Evolutionary conservation across 2,329 filamentous ascomycete genomes (phyloP).

Genomic region (Hysterium pulicare): DNA sequence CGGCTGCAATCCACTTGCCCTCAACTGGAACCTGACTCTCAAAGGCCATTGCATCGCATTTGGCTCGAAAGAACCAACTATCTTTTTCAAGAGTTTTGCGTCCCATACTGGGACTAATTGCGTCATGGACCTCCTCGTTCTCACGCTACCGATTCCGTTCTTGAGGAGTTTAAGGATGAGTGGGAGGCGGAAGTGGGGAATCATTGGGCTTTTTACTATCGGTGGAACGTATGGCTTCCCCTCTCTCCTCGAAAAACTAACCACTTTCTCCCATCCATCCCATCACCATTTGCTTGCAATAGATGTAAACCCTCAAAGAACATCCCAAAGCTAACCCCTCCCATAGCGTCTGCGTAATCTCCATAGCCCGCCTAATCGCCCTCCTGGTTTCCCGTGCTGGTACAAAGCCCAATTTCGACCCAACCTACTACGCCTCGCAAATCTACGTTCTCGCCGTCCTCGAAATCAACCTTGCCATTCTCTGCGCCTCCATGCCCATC

Average conservation of each 20-base stretch:
- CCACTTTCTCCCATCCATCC: background rate
- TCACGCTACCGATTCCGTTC: conserved; percentile 30
- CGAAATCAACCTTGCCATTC: conserved; percentile 37
- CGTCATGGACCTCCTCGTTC: conserved; percentile 29
- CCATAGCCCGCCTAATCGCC: conserved; percentile 26
- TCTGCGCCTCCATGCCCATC: conserved; percentile 35
- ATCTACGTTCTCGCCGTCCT: conserved; percentile 32
- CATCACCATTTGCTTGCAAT: background rate
- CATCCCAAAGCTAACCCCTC: background rate
- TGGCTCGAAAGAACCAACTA: conserved; percentile 27
- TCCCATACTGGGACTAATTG: conserved; percentile 31
- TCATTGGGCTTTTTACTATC: conserved; percentile 29
- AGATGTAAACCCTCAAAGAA: too few relatives aligned
- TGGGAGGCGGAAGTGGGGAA: conserved; percentile 25
- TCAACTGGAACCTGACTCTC: conserved; percentile 25
- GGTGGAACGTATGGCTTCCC: conserved; percentile 29
- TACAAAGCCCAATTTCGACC: conserved; percentile 29
- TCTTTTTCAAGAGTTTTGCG: conserved; percentile 27
- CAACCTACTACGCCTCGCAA: conserved; percentile 26
- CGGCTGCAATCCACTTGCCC: conserved; percentile 24
- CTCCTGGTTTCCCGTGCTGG: conserved; percentile 28
- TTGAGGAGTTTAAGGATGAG: conserved; percentile 26
- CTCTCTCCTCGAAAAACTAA: background rate
- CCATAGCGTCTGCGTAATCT: conserved; percentile 25
- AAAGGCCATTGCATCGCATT: conserved; percentile 31